These are phyloP conservation scores for Exophiala alcalophila DNA, from an alignment of 2,329 filamentous ascomycete genomes.

Conservation along the genomic window DNA sequence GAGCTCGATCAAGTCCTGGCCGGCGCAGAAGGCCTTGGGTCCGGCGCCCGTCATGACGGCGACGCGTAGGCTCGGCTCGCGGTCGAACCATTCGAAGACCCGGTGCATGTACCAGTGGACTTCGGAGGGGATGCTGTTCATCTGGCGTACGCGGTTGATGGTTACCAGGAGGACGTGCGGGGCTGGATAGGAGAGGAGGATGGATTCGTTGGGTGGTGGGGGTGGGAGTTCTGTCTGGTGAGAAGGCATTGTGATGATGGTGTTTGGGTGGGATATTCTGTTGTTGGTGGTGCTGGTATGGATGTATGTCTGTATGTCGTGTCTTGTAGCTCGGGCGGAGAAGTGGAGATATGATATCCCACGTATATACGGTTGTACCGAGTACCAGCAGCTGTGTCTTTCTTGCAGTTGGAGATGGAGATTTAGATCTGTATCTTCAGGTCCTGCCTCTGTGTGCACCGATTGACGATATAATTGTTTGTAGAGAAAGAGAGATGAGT, in stretches of 20 bases:
- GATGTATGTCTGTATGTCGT: too few relatives aligned
- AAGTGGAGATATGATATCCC: too few relatives aligned
- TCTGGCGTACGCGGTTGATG: slow-evolving; percentile 42
- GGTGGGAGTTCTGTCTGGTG: too few relatives aligned
- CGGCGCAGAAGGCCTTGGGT: slow-evolving; percentile 45
- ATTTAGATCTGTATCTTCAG: too few relatives aligned
- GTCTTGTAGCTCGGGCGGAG: too few relatives aligned
- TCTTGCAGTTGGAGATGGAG: too few relatives aligned
- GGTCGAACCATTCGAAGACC: slow-evolving; percentile 47
- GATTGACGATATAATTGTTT: too few relatives aligned
- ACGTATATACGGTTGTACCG: too few relatives aligned
- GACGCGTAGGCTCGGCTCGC: slow-evolving; percentile 42
- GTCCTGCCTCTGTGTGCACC: too few relatives aligned
- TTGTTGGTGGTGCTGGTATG: not conserved
- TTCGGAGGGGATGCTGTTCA: slow-evolving; percentile 46
- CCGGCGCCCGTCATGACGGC: slow-evolving; percentile 46
- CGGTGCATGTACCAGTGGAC: slow-evolving; percentile 43
- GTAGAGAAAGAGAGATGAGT: too few relatives aligned
- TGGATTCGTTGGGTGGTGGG: slow-evolving; percentile 16
- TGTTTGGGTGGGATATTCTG: slow-evolving; percentile 8
- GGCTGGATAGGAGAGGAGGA: slow-evolving; percentile 42
- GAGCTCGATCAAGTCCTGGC: slow-evolving; percentile 46
- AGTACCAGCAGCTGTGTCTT: too few relatives aligned
- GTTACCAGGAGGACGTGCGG: slow-evolving; percentile 49
- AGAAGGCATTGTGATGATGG: too few relatives aligned